Conservation (phyloP, 495 filamentous ascomycete species). For the Oidiodendron maius region DNA sequence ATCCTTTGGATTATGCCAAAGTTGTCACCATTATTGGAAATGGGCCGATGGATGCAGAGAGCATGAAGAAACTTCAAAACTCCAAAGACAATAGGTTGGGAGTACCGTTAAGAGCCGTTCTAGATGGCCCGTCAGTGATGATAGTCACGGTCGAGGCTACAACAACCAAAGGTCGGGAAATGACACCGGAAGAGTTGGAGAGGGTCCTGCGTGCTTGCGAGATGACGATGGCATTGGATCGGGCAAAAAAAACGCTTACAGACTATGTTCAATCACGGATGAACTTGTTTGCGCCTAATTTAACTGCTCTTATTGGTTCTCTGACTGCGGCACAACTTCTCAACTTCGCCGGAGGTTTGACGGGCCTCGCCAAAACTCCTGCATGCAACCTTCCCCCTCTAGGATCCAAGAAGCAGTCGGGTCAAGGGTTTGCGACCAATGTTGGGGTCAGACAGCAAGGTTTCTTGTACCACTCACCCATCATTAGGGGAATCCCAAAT, state of each 20-base stretch:
- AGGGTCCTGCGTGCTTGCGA: constrained; percentile 73
- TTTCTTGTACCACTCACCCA: constrained; percentile 84
- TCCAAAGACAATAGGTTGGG: constrained; percentile 73
- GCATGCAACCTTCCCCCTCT: constrained; percentile 88
- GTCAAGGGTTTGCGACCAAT: constrained; percentile 87
- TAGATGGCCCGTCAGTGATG: constrained; percentile 89
- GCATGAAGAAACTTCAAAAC: constrained; percentile 65
- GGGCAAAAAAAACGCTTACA: constrained; percentile 80
- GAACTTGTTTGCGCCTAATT: constrained; percentile 90
- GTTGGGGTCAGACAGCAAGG: constrained; percentile 88
- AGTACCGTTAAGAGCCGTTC: constrained; percentile 64
- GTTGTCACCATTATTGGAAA: constrained; percentile 91
- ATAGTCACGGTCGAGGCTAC: constrained; percentile 94
- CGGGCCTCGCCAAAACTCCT: constrained; percentile 83
- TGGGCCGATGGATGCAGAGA: constrained; percentile 79
- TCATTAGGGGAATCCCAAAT: constrained; percentile 74
- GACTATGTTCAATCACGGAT: constrained; percentile 97
- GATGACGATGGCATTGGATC: constrained; percentile 80
- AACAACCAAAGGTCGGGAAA: constrained; percentile 71
- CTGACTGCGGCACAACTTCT: constrained; percentile 95
- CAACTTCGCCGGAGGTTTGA: constrained; percentile 85
- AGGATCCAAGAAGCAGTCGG: constrained; percentile 78
- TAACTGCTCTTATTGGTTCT: constrained; percentile 88
- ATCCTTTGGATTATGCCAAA: constrained; percentile 91
- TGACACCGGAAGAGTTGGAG: constrained; percentile 69